Evolutionary conservation across 2,329 filamentous ascomycete genomes (phyloP), one percentile per base, ranked within the genome.

Genomic region (Mariannaea sp.): DNA sequence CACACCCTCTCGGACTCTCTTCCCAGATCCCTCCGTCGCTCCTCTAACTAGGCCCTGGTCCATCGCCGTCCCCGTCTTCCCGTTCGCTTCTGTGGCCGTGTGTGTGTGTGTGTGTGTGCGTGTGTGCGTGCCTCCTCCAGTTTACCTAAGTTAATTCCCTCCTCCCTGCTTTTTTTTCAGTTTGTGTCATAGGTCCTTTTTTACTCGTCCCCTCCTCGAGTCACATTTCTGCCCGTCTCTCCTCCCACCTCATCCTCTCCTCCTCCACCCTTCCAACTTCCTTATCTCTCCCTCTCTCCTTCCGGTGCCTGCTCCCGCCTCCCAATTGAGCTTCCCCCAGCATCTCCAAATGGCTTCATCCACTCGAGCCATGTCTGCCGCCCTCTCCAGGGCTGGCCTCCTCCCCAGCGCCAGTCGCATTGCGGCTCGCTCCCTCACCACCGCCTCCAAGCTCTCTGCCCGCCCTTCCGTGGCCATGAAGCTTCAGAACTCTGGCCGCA

Each of bases 271-370:
- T n/a, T n/a, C n/a, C 22, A 24, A 36, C 6, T 49, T 32, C 45
- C n/a, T 41, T 53, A 40, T 54, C 58, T 53, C 53, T 43, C 38
- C 39, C 17, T 27, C 17, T 27, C 27, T 35, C 42, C 43, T 24
- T 22, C 38, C 53, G 40, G 49, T 30, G 43, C 27, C 27, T 53
- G 41, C 42, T 55, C 56, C 57, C 49, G 41, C 42, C 53, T 55
- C 57, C 46, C 60, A 64, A 66, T 66, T 66, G 64, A 66, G 60
- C 62, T 53, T 50, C 22, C 50, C 49, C 44, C 48, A 57, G 41
- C 50, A 60, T 52, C 52, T 52, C 61, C 61, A 24, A 64, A 80
- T 80, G 77, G 75, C 77, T 70, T 76, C 76, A 57, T 72, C 75
- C 57, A 67, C 74, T 52, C 73, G 75, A 72, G 71, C 75, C 63